A percentile compares a stretch with the other conserved stretches of the same genome.
These are phyloP conservation scores for Lablab purpureus DNA, from an alignment of 306 rosid species.

Conservation along the genomic window DNA sequence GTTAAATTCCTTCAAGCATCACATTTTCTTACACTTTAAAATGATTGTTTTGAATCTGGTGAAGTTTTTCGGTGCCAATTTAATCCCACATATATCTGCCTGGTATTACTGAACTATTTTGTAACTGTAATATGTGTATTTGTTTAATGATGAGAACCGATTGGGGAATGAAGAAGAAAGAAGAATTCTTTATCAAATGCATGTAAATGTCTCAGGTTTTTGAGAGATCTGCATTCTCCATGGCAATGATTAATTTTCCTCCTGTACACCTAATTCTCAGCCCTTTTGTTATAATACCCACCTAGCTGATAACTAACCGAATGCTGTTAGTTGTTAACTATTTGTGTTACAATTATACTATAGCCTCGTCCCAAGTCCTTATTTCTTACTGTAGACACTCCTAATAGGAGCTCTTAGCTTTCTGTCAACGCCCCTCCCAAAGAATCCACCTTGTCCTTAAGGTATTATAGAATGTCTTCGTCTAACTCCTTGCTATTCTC, in stretches of 20 bases:
- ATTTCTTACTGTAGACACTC: background rate
- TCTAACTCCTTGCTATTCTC: background rate
- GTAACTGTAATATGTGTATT: background rate
- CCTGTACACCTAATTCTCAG: background rate
- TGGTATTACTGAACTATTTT: background rate
- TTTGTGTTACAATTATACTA: background rate
- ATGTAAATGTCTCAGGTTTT: background rate
- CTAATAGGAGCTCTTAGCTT: background rate
- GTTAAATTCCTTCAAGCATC: background rate
- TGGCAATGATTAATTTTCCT: too few relatives aligned
- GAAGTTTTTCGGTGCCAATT: background rate
- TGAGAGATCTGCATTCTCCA: background rate
- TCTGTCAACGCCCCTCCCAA: too few relatives aligned
- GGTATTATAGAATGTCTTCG: constrained; percentile 9
- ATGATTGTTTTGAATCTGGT: background rate
- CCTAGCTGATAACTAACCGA: too few relatives aligned
- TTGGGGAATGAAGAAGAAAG: background rate
- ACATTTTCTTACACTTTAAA: background rate
- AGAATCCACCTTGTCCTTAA: background rate
- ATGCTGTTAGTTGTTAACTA: too few relatives aligned
- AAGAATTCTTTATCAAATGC: background rate
- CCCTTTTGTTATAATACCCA: background rate
- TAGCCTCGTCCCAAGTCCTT: background rate
- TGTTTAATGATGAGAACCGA: background rate
- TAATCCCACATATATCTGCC: background rate